Conservation (phyloP, 2,329 filamentous ascomycete species). For the Endoconidiophora polonica region DNA sequence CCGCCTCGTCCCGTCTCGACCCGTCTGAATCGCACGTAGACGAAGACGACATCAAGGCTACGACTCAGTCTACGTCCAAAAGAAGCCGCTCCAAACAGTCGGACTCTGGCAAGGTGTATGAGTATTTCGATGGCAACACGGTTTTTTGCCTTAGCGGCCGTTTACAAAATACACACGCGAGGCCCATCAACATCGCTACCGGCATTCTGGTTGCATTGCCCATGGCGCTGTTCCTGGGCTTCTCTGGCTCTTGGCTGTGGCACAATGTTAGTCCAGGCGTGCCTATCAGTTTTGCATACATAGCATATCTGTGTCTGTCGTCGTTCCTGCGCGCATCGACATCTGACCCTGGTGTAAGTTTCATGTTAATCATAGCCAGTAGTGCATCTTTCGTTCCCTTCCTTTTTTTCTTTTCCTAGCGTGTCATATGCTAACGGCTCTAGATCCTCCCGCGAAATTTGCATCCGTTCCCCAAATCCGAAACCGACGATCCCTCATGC, state of each 20-base stretch:
- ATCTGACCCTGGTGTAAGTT: conserved; percentile 78
- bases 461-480: conserved; percentile 66
- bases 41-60: conserved; percentile 19
- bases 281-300: conserved; percentile 75
- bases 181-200: conserved; percentile 79
- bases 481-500: conserved; percentile 63
- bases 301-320: conserved; percentile 80
- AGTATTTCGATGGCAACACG: conserved; percentile 90
- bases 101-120: conserved; percentile 53
- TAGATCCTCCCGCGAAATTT: conserved; percentile 86
- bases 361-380: conserved; percentile 1
- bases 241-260: conserved; percentile 76
- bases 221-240: conserved; percentile 66
- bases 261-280: conserved; percentile 72
- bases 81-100: conserved; percentile 20
- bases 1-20: conserved; percentile 37
- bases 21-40: conserved; percentile 38
- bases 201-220: conserved; percentile 67
- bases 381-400: not conserved
- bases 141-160: conserved; percentile 76
- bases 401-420: not conserved
- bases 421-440: not conserved
- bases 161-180: conserved; percentile 71
- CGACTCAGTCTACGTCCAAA: conserved; percentile 19
- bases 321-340: conserved; percentile 88